A percentile compares a stretch with the other conserved stretches of the same genome.
Conservation (phyloP, 306 rosid species). For the Quercus agrifolia region DNA sequence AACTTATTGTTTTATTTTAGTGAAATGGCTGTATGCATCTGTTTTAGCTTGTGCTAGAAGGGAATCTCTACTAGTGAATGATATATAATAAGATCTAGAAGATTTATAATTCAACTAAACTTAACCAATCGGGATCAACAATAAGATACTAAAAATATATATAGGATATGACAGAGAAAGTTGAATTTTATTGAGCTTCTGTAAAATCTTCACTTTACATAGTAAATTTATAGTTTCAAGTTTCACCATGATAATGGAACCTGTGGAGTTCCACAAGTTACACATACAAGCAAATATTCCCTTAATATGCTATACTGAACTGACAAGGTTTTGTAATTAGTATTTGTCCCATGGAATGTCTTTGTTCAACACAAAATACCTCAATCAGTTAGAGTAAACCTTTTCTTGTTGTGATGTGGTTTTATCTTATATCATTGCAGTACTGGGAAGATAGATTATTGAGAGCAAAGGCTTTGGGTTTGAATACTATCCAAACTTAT, state of each 20-base stretch:
- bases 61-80: neutral
- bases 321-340: neutral
- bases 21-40: too few species aligned
- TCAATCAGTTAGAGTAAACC: conserved; percentile 19
- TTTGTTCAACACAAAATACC: neutral
- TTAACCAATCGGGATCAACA: neutral
- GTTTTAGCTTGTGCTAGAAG: neutral
- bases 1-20: neutral
- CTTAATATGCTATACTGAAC: neutral
- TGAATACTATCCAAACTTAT: conserved; percentile 87
- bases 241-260: neutral
- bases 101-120: neutral
- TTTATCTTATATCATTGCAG: conserved; percentile 46
- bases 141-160: neutral
- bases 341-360: neutral
- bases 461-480: conserved; percentile 92
- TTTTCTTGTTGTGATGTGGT: conserved; percentile 12
- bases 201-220: neutral
- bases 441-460: conserved; percentile 94
- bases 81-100: neutral
- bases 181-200: neutral
- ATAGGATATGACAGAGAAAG: neutral
- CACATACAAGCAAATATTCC: neutral
- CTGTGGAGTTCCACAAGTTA: neutral
- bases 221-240: neutral